Base-by-base conservation (phyloP, 2,329 filamentous ascomycete genomes). In the Paecilomyces dactylethromorphus region DNA sequence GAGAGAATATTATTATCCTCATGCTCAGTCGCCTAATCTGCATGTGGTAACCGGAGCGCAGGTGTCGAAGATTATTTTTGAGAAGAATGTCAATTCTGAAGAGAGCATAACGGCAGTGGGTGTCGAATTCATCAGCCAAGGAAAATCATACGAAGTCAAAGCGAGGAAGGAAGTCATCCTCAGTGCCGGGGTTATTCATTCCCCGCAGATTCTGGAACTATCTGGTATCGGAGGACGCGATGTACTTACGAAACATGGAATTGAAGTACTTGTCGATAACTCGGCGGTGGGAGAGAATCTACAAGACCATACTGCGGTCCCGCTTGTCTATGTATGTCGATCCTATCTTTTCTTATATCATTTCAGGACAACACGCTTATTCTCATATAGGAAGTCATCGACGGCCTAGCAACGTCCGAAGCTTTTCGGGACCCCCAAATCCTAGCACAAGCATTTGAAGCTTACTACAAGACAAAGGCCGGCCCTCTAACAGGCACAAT, bases 131-230 rank as follows among this genome's bases (percentile, higher is more conserved):
- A 3, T 26, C 24, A 39, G 33, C 13, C 33, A n/a, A n/a, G 33
- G 12, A 39, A 12, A 13, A 39, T n/a, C 71, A 74, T 56, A 26
- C 24, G 66, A 68, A 15, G 68, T 75, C 6, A 73, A 62, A 3
- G 72, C 65, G 60, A 68, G 59, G 12, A 65, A 69, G 53, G 85
- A 88, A 62, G 79, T 87, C 12, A 78, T 89, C 35, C 70, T 89
- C 3, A 81, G 80, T 1, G 84, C 83, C 0, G 86, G 86, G 0
- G 79, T 80, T 21, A 74, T 82, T 50, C 80, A 81, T 65, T 84
- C 81, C 15, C 86, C 80, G 2, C 83, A 81, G 69, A 75, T 84
- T 18, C 79, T 83, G 15, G 85, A 88, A 62, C 74, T 86, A 1
- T 87, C 84, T 0, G 85, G 85, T 0, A 78, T 88, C 24, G 85